Base-by-base conservation (phyloP, 1,284 basidiomycete species). In the Naganishia sp. region DNA sequence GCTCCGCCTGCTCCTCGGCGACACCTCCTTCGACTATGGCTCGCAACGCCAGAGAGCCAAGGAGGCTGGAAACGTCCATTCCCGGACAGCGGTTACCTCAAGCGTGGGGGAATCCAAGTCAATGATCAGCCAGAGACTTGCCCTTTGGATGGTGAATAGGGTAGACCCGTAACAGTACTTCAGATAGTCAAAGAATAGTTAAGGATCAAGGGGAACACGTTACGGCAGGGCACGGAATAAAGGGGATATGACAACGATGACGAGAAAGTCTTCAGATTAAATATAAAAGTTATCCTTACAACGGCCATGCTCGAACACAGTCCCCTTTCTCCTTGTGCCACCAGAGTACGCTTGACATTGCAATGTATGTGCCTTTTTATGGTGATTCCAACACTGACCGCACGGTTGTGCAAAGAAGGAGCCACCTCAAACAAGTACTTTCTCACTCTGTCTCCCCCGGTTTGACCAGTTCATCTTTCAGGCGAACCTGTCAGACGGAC, bases 21-120 rank as follows among this genome's bases (percentile, higher is more conserved):
- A 39, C 81, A 82, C 68, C 74, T 82, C 49, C 75, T 81, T 68
- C 73, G 81, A n/a, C 72, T 82, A 11, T 82, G 81, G 81, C 71
- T 82, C 36, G 73, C 78, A 2, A 79, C 79, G 1, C 77, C 78
- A 9, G 75, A 74, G 42, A 43, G 60, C 16, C 74, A 81, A 67
- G 80, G 80, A 10, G 81, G 80, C 1, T 81, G 80, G 81, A 74
- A 77, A 64, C 71, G 74, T 7, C 77, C 77, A 3, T 81, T 75
- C 72, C 74, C 73, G 11, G 80, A 82, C 69, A 75, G 73, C 46
- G 71, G 72, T 16, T 70, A 76, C 59, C 69, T 70, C 48, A 75
- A 77, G 64, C 69, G 81, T 18, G 78, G 79, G 16, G 78, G 77
- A 7, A 77, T 79, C 48, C 77, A 79, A 67, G 76, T 79, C 45